These are phyloP conservation scores for Bryopsis sp. DNA, from an alignment of 139 green algal species.

Conservation along the genomic window DNA sequence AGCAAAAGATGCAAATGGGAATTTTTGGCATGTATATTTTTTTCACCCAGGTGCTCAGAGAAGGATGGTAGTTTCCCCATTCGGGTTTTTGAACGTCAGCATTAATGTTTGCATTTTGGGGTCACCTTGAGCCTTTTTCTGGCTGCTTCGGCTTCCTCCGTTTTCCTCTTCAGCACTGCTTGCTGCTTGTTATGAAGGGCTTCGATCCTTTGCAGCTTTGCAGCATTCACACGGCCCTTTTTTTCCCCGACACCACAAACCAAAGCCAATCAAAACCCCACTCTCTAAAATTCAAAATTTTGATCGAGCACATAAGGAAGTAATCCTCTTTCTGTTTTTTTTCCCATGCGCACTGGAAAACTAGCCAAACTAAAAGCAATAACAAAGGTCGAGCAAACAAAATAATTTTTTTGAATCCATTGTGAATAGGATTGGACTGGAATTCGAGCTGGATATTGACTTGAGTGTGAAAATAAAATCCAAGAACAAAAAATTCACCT, in stretches of 20 bases:
- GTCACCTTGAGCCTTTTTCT: constrained; percentile 50
- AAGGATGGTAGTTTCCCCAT: background rate
- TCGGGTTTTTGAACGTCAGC: background rate
- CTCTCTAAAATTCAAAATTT: no score
- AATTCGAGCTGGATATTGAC: no score
- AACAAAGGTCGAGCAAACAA: no score
- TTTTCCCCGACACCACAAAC: background rate
- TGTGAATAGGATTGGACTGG: no score
- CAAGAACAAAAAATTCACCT: no score
- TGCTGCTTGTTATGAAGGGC: constrained; percentile 58
- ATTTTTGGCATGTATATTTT: background rate
- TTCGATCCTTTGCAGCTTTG: constrained; percentile 56
- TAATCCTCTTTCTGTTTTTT: no score
- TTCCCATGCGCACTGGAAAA: no score
- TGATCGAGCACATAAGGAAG: no score
- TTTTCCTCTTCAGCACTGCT: constrained; percentile 85
- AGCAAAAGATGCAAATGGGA: background rate
- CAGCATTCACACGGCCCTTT: constrained; percentile 34
- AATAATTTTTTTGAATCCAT: no score
- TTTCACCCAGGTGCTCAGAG: background rate
- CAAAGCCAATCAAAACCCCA: no score
- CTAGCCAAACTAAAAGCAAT: no score
- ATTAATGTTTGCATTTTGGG: constrained; percentile 21
- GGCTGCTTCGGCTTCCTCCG: constrained; percentile 73
- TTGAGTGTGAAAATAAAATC: no score